Conservation (phyloP, 2,329 filamentous ascomycete species). For the Nigrospora sphaerica region DNA sequence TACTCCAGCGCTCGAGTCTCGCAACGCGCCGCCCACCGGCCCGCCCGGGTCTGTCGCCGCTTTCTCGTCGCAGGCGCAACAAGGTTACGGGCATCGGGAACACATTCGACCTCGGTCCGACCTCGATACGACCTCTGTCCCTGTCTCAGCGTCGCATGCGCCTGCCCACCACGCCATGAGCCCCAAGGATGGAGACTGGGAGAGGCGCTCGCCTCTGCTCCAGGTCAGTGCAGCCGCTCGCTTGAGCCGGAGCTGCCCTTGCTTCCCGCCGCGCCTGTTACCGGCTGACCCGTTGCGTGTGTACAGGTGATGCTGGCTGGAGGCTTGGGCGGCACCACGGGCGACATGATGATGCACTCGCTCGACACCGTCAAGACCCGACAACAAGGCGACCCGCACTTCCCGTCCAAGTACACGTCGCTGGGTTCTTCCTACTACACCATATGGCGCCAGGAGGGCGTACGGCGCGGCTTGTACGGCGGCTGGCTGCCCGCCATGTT, state of each 20-base stretch:
- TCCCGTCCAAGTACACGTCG: constrained; percentile 87
- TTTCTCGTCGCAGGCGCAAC: too few species aligned
- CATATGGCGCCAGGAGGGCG: constrained; percentile 86
- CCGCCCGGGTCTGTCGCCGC: too few species aligned
- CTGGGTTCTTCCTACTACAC: constrained; percentile 87
- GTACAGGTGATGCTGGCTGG: constrained; percentile 87
- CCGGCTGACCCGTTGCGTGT: constrained; percentile 3
- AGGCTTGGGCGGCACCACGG: constrained; percentile 83
- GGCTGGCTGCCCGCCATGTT: constrained; percentile 88
- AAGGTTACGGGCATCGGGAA: too few species aligned
- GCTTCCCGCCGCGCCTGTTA: background rate
- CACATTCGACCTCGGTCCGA: too few species aligned
- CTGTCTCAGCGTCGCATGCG: background rate
- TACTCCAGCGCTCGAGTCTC: too few species aligned
- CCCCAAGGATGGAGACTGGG: constrained; percentile 34
- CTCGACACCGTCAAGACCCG: constrained; percentile 97
- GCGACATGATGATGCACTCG: constrained; percentile 98
- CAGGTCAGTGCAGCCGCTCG: constrained; percentile 42
- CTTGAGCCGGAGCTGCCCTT: background rate
- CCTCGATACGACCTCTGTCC: background rate
- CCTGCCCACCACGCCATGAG: constrained; percentile 17
- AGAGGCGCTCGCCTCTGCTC: constrained; percentile 54
- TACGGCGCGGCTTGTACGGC: constrained; percentile 80
- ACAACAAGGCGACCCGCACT: constrained; percentile 90
- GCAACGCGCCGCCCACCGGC: too few species aligned